Base-by-base conservation (phyloP, 1,139 yeast genomes). In the Nadsonia starkeyi-henricii region DNA sequence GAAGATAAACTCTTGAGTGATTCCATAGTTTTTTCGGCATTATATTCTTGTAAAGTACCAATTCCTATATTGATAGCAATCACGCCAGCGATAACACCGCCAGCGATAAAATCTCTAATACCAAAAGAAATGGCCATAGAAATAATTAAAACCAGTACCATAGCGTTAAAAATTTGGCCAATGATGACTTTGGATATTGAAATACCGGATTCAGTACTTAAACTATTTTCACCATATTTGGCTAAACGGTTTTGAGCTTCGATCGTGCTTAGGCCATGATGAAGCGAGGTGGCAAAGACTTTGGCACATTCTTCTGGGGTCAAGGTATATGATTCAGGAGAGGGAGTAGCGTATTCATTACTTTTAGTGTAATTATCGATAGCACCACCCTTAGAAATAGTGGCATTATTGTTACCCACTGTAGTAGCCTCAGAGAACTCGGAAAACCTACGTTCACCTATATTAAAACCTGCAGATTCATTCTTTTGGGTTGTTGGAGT, bases 11-110 rank as follows among this genome's bases (percentile, higher is more conserved):
- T 73, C 52, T 78, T 72, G 49, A 84, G 72, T 1, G 89, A 79
- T 36, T 82, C 85, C 88, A 84, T 83, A 1, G 93, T 83, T 62
- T 81, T 77, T 57, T 83, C 91, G 2, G 93, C 93, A 52, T 77
- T 77, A 55, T 71, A 69, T 61, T 81, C 88, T 62, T 84, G 93
- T 54, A 77, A 64, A 49, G 81, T 76, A 1, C 93, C 94, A 46
- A 84, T 82, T 26, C 67, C 66, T 45, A 83, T 79, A 61, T 84
- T 84, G 53, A 84, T 71, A 43, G 66, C 65, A 36, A 83, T 79
- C 28, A 84, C 91, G 48, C 77, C 81, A 1, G 78, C 81, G 60
- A 84, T 81, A 33, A 84, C 93, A 48, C 93, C 93, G 48, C 89
- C 93, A 3, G 88, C 79, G 51, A 83, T 84, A 82, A 85, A 83